A percentile compares a stretch with the other conserved stretches of the same genome.
Conservation (phyloP, 2,329 filamentous ascomycete species). For the Botrytis deweyae region DNA sequence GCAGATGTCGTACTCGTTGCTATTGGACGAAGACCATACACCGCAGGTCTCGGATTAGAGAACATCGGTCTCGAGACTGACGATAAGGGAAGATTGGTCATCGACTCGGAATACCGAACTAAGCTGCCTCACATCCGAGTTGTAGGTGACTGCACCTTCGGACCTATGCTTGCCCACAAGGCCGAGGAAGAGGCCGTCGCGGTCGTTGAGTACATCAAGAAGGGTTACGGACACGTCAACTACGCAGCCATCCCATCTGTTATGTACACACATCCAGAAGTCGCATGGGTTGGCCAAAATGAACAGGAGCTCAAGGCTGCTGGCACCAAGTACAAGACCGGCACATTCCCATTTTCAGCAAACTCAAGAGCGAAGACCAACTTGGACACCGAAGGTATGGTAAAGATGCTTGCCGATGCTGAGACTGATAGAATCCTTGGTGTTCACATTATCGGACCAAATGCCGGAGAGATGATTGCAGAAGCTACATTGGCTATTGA, state of each 20-base stretch:
- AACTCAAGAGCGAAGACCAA: constrained; percentile 99
- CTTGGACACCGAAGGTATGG: constrained; percentile 89
- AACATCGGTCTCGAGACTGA: constrained; percentile 91
- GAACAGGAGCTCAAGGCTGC: constrained; percentile 92
- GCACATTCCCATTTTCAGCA: constrained; percentile 94
- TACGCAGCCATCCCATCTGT: constrained; percentile 96
- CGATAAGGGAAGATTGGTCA: constrained; percentile 90
- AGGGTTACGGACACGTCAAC: constrained; percentile 98
- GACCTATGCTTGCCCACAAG: constrained; percentile 99
- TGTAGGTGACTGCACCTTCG: constrained; percentile 94
- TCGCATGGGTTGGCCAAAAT: constrained; percentile 97
- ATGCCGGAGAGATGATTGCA: constrained; percentile 98
- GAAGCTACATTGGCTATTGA: constrained; percentile 93
- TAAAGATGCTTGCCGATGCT: constrained; percentile 95
- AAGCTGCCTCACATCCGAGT: constrained; percentile 97
- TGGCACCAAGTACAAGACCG: constrained; percentile 88
- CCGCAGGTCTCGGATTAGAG: constrained; percentile 84
- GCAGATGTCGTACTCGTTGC: constrained; percentile 95
- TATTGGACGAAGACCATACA: constrained; percentile 95
- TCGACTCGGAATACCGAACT: constrained; percentile 98
- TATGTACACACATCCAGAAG: constrained; percentile 99
- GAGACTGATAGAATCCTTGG: constrained; percentile 95
- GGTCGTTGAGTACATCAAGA: constrained; percentile 94
- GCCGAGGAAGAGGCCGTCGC: constrained; percentile 97
- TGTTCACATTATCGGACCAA: constrained; percentile 93